A percentile compares a stretch with the other conserved stretches of the same genome.
These are phyloP conservation scores for Pleodorina starrii DNA, from an alignment of 139 green algal species.

Conservation along the genomic window DNA sequence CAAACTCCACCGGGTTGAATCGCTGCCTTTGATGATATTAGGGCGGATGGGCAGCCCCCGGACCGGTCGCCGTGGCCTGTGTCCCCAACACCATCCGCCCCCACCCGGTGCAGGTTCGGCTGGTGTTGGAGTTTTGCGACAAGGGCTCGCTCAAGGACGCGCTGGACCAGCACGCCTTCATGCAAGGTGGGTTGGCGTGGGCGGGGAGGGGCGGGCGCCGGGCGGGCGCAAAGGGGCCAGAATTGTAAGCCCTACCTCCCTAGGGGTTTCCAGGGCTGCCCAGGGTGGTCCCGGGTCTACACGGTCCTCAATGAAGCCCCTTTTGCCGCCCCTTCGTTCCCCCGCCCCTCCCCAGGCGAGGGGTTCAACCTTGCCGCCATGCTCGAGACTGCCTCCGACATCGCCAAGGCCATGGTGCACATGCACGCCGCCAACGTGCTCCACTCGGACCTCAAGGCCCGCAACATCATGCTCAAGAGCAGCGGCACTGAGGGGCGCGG, in stretches of 20 bases:
- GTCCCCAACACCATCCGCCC: too few species aligned
- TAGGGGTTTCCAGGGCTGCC: too few species aligned
- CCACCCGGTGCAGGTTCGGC: constrained; percentile 51
- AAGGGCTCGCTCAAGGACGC: constrained; percentile 61
- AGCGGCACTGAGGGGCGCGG: constrained; percentile 43
- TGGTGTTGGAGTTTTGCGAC: constrained; percentile 75
- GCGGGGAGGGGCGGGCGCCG: too few species aligned
- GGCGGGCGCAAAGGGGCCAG: too few species aligned
- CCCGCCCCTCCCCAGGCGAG: not conserved
- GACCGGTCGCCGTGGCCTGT: too few species aligned
- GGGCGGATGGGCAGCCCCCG: too few species aligned
- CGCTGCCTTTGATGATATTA: too few species aligned
- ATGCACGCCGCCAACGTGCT: constrained; percentile 59
- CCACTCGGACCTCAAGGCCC: constrained; percentile 62
- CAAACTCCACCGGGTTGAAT: too few species aligned
- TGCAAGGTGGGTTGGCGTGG: constrained; percentile 5
- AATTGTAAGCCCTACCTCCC: too few species aligned
- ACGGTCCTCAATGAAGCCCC: too few species aligned
- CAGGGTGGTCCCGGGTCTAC: too few species aligned
- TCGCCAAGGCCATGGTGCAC: constrained; percentile 61
- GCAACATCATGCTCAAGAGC: constrained; percentile 58
- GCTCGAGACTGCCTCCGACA: constrained; percentile 56
- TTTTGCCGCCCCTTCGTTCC: too few species aligned
- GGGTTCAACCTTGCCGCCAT: constrained; percentile 41
- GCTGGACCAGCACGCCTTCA: constrained; percentile 55